Base-by-base conservation (phyloP, 768 basidiomycete species). In the Pilatotrama ljubarskyi region DNA sequence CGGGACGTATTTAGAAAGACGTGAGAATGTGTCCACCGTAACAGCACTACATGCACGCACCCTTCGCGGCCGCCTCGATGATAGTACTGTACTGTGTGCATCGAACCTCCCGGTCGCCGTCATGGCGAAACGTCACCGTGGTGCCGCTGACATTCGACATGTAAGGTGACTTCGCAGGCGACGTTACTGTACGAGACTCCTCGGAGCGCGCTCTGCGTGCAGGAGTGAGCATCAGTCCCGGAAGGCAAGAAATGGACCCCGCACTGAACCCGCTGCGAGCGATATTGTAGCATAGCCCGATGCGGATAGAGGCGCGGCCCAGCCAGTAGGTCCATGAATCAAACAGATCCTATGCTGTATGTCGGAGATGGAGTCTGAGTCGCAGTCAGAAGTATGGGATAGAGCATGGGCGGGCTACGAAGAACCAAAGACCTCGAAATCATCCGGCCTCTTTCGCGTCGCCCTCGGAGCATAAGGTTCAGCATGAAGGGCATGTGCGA, bases 171-270 rank as follows among this genome's bases (percentile, higher is more conserved):
- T 10, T 29, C 24, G 40, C 10, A 11, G 38, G 51, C 18, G 26
- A 43, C 40, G 52, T 54, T 32, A 20, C 32, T 38, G 9, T 37
- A n/a, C n/a, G 11, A 17, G 49, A 26, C 25, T 50, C 47, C 47
- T 56, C 55, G 55, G 55, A 57, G 55, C 55, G 38, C 47, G 55
- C 29, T 25, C n/a, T 20, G 25, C 55, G 24, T 25, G 36, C 8
- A 7, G 22, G 25, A 24, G 50, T 13, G 29, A 15, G n/a, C 11
- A 2, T n/a, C 46, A 14, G 9, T 20, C 20, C 3, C 3, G 29
- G 44, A 49, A 49, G 46, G 7, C 9, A 5, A 26, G n/a, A 25
- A 40, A 15, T 41, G 13, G 26, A 18, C 55, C 55, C 47, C 22
- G 18, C 37, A 47, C 38, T 18, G 22, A 37, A 26, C 47, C 48